Evolutionary conservation across 169 alveolate species (phyloP), one percentile per base, ranked within the genome.

Genomic region (Cyclospora cayetanensis): DNA sequence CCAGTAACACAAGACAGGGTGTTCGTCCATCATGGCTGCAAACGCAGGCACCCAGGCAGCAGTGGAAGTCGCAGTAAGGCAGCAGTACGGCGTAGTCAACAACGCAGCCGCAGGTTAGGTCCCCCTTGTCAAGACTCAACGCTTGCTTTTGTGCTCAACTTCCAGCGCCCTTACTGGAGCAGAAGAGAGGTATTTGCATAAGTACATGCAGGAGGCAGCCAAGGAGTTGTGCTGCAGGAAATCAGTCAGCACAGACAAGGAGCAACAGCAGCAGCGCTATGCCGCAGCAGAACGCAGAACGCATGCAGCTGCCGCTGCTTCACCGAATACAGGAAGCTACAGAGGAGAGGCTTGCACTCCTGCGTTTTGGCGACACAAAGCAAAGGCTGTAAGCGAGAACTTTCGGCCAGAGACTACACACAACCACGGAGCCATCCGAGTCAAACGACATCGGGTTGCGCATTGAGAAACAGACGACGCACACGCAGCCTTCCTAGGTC

Each of bases 1-100:
- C 53, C 34, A 52, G 90, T 82, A 82, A 27, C 79, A 82, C 27
- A 55, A 27, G 31, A 68, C 90, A 0, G 90, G 90, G 22, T 82
- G 77, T 25, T 66, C 39, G 25, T n/a, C 43, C 90, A 82, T 82
- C 77, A 55, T 42, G 15, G 35, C 90, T 82, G 90, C 55, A 82
- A 29, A 41, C 25, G 46, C 35, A 39, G 22, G 15, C 7, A 46
- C 72, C 15, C 35, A n/a, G n/a, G 72, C 72, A n/a, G n/a, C n/a
- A 60, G 72, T 31, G n/a, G n/a, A n/a, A n/a, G n/a, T n/a, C n/a
- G n/a, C n/a, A n/a, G n/a, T n/a, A n/a, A n/a, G n/a, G 72, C 72
- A 60, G 72, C 72, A 60, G 72, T 31, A 60, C 1, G 11, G n/a
- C 1, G 11, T 20, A 31, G 35, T n/a, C 72, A 46, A 22, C 60